Percentiles rank a stretch among this genome's conserved stretches.
These are phyloP conservation scores for Pseudotsuga menziesii DNA, from an alignment of 75 land plant genomes.

Conservation along the genomic window DNA sequence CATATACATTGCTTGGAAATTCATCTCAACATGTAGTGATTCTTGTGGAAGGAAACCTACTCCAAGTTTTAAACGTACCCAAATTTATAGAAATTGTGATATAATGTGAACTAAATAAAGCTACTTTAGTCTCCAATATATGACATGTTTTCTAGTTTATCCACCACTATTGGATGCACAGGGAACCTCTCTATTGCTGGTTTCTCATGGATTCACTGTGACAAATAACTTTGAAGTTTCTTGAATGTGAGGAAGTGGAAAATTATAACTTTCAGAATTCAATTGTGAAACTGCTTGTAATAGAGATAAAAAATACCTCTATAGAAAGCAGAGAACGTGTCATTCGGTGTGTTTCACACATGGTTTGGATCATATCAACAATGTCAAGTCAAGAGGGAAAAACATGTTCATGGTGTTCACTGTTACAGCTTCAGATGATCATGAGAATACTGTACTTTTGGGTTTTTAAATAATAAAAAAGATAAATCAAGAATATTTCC, in stretches of 20 bases:
- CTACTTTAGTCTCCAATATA: conserved; percentile 81
- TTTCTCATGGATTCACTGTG: conserved; percentile 82
- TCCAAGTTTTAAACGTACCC: too few species aligned
- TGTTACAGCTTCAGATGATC: conserved; percentile 69
- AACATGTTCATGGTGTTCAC: conserved; percentile 81
- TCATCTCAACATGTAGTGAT: too few species aligned
- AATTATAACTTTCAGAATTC: conserved; percentile 85
- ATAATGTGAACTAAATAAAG: conserved; percentile 75
- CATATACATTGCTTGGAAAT: too few species aligned
- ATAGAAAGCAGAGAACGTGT: conserved; percentile 69
- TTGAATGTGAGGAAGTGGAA: conserved; percentile 80
- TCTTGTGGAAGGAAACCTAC: too few species aligned
- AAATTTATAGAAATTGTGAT: conserved; percentile 86
- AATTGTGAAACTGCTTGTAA: conserved; percentile 70
- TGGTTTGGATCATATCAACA: conserved; percentile 69
- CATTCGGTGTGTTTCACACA: conserved; percentile 75
- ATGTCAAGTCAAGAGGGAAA: conserved; percentile 87
- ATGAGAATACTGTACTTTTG: conserved; percentile 62
- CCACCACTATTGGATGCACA: conserved; percentile 73
- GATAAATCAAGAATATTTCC: conserved; percentile 76
- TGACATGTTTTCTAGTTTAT: conserved; percentile 71
- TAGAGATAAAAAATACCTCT: conserved; percentile 69
- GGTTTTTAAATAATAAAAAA: conserved; percentile 88
- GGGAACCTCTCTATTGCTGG: conserved; percentile 72
- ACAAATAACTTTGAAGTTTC: conserved; percentile 77